Conservation (phyloP, 2,329 filamentous ascomycete species). For the Paramyrothecium roridum region DNA sequence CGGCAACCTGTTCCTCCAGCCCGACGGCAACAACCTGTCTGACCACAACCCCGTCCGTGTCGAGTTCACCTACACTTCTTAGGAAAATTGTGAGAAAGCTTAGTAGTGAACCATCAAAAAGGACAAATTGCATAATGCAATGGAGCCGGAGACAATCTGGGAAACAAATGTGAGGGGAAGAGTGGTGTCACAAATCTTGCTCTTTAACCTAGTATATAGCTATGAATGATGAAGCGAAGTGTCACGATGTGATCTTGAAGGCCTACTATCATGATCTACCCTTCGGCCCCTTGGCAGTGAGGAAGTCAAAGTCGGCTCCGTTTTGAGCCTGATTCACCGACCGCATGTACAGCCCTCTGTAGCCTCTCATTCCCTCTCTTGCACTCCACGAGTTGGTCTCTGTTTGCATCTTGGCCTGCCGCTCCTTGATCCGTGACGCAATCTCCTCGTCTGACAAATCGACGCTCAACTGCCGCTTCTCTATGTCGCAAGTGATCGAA, state of each 20-base stretch:
- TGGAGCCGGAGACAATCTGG: no score
- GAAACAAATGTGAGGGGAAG: no score
- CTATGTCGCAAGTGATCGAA: conserved; percentile 73
- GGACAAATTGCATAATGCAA: no score
- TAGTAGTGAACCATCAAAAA: no score
- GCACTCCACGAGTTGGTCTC: conserved; percentile 23
- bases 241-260: no score
- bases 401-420: conserved; percentile 27
- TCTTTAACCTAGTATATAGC: no score
- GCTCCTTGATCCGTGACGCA: conserved; percentile 52
- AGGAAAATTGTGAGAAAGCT: no score
- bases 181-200: no score
- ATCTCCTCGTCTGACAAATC: conserved; percentile 72
- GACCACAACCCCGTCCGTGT: conserved; percentile 65
- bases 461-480: conserved; percentile 54
- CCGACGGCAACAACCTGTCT: conserved; percentile 52
- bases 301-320: conserved; percentile 60
- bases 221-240: no score
- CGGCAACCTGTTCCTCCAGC: conserved; percentile 52
- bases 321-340: conserved; percentile 57
- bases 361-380: conserved; percentile 45
- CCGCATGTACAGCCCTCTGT: conserved; percentile 56
- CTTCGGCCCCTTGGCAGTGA: conserved; percentile 41
- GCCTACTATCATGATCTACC: neutral
- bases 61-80: conserved; percentile 37